Evolutionary conservation across 2,329 filamentous ascomycete species (phyloP), one percentile per base, ranked within the genome.

Genomic region (Fonsecaea multimorphosa): DNA sequence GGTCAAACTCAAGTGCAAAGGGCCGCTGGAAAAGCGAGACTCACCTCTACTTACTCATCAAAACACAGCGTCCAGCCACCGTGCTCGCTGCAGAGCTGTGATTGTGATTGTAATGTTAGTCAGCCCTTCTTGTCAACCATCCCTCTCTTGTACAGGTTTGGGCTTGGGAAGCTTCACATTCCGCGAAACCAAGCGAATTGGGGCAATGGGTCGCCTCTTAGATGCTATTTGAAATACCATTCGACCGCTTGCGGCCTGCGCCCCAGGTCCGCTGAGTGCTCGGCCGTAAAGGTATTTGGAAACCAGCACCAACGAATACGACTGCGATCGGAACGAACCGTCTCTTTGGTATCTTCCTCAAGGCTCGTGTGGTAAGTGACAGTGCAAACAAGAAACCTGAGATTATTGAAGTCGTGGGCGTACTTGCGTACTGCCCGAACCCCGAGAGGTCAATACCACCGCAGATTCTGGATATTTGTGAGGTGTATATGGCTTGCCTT

Each of bases 61-160:
- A 49, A n/a, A 24, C n/a, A 49, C 6, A 8, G 19, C 19, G 9
- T 22, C 44, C 44, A 49, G 44, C 44, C 44, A 49, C 44, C 19
- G 44, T 3, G 1, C 44, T 49, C 19, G 7, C 16, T 11, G 44
- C 8, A 8, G 44, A 24, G 44, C 14, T 24, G 8, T 31, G 24
- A 54, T 34, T 31, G 31, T 8, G 12, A 31, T 19, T 8, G 31
- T 24, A n/a, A n/a, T 9, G 44, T 60, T 34, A 60, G 40, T 52
- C 44, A 52, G 29, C 58, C 29, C 14, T n/a, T 31, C 27, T 24
- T 24, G 40, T 24, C 40, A 32, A 51, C 56, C 56, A 58, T 58
- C 31, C 36, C 38, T 44, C 22, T 22, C 24, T 40, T 49, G 40
- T n/a, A 49, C n/a, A 38, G 55, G n/a, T 44, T 24, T 57, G 40